Evolutionary conservation across 2,329 filamentous ascomycete species (phyloP).

Genomic region (Xylariaceae sp.): DNA sequence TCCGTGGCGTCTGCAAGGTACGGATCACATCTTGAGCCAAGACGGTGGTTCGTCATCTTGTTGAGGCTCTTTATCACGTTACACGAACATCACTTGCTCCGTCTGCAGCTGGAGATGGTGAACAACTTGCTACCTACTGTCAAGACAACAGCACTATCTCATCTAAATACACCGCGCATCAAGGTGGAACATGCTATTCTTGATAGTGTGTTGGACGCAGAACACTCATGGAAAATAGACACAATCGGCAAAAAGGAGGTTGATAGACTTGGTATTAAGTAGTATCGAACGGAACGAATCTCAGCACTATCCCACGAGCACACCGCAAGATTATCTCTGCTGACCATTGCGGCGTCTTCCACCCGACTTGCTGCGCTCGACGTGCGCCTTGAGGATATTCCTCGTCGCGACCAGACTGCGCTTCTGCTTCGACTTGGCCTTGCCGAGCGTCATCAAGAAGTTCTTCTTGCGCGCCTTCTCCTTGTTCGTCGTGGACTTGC

Average conservation of each 20-base stretch:
- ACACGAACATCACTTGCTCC: too few relatives aligned
- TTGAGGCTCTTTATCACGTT: too few relatives aligned
- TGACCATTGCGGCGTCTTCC: conserved; percentile 69
- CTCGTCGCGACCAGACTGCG: conserved; percentile 81
- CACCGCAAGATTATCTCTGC: conserved; percentile 9
- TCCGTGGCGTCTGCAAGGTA: too few relatives aligned
- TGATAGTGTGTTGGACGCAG: too few relatives aligned
- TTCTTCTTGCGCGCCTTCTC: conserved; percentile 98
- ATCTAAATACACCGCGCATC: too few relatives aligned
- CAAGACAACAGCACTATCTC: too few relatives aligned
- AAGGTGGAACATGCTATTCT: too few relatives aligned
- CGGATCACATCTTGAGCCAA: too few relatives aligned
- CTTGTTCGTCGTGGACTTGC: conserved; percentile 95
- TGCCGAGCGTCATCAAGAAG: conserved; percentile 95
- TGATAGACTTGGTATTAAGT: background rate
- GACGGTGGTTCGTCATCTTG: too few relatives aligned
- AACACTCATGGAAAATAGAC: too few relatives aligned
- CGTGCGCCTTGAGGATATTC: conserved; percentile 74
- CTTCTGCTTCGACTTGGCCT: conserved; percentile 94
- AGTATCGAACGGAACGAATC: background rate
- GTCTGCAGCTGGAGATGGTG: too few relatives aligned
- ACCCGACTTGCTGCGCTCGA: conserved; percentile 76
- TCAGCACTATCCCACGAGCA: background rate
- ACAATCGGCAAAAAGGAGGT: background rate
- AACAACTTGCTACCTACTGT: too few relatives aligned